Evolutionary conservation across 164 flowering plant species (phyloP).

Genomic region (Akebia trifoliata): DNA sequence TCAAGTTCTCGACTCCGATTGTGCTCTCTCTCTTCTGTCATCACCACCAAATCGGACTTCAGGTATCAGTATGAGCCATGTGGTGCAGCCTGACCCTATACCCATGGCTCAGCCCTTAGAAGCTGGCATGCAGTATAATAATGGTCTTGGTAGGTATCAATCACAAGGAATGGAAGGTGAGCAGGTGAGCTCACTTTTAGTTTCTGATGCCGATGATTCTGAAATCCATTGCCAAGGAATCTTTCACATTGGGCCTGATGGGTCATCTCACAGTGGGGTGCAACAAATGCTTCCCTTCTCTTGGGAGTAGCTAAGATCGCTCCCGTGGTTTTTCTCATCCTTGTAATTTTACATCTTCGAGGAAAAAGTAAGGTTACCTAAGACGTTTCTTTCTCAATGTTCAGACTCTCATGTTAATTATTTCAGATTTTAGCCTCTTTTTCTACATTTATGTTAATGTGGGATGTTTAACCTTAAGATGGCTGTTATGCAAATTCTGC

Average conservation of each 20-base stretch:
- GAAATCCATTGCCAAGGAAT: slow-evolving; percentile 33
- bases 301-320: slow-evolving; percentile 37
- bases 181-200: slow-evolving; percentile 29
- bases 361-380: no score
- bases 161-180: slow-evolving; percentile 26
- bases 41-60: slow-evolving; percentile 37
- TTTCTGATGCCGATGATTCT: slow-evolving; percentile 22
- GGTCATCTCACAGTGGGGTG: slow-evolving; percentile 27
- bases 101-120: slow-evolving; percentile 33
- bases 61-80: slow-evolving; percentile 28
- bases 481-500: no score
- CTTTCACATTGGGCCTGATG: slow-evolving; percentile 33
- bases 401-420: no score
- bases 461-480: no score
- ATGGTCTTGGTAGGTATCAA: slow-evolving; percentile 17
- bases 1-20: slow-evolving; percentile 39
- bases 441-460: no score
- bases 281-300: slow-evolving; percentile 50
- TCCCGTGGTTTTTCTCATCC: no score
- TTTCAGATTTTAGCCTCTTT: no score
- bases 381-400: no score
- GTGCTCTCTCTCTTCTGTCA: slow-evolving; percentile 99
- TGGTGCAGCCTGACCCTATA: slow-evolving; percentile 26
- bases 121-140: slow-evolving; percentile 21
- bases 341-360: no score